A percentile compares a stretch with the other conserved stretches of the same genome.
These are phyloP conservation scores for Serendipita sp. DNA, from an alignment of 768 basidiomycete species.

Conservation along the genomic window DNA sequence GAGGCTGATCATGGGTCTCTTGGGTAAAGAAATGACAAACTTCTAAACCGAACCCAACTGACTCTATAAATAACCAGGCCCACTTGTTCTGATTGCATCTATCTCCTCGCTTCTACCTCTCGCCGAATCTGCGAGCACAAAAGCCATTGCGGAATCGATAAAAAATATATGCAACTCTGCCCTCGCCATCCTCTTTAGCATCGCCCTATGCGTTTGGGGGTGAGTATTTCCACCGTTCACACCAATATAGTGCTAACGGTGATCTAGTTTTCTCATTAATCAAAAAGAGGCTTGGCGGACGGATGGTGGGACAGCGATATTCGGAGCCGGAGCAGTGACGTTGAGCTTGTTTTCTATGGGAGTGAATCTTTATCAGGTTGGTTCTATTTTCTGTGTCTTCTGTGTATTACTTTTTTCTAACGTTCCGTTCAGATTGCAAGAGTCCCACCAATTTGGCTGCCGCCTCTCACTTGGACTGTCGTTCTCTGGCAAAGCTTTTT, in stretches of 20 bases:
- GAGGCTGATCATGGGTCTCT: slow-evolving; percentile 64
- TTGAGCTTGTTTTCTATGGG: slow-evolving; percentile 73
- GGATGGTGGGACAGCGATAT: slow-evolving; percentile 90
- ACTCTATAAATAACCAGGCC: slow-evolving; percentile 31
- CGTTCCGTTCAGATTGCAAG: slow-evolving; percentile 76
- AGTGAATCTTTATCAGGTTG: slow-evolving; percentile 27
- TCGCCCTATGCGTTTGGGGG: slow-evolving; percentile 85
- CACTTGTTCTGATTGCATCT: slow-evolving; percentile 60
- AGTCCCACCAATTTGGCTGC: slow-evolving; percentile 85
- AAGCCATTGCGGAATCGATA: slow-evolving; percentile 48
- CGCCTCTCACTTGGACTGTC: slow-evolving; percentile 75
- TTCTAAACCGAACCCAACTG: background rate
- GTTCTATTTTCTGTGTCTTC: background rate
- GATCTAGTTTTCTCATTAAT: slow-evolving; percentile 49
- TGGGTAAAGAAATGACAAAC: slow-evolving; percentile 34
- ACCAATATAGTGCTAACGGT: background rate
- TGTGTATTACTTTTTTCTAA: slow-evolving; percentile 5
- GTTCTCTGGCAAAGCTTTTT: slow-evolving; percentile 89
- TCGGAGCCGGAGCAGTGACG: slow-evolving; percentile 67
- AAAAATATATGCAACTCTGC: slow-evolving; percentile 94
- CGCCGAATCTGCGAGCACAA: slow-evolving; percentile 22
- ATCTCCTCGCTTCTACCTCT: background rate
- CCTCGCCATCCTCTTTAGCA: slow-evolving; percentile 85
- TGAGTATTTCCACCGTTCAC: background rate
- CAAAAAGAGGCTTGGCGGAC: slow-evolving; percentile 86